These are phyloP conservation scores for Cudoniella acicularis DNA, from an alignment of 495 filamentous ascomycete species.

Conservation along the genomic window DNA sequence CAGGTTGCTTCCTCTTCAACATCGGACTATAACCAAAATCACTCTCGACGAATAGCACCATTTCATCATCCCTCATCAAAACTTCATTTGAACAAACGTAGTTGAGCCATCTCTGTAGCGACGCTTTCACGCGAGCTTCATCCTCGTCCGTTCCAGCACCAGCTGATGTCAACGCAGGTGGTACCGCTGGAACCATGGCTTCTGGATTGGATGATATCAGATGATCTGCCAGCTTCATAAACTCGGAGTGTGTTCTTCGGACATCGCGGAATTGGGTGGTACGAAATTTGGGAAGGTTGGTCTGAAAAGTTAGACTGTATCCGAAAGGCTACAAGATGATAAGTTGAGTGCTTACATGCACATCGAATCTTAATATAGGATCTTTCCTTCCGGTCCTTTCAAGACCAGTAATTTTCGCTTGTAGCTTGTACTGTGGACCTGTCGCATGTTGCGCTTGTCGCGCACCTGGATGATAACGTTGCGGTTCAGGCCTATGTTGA, in stretches of 20 bases:
- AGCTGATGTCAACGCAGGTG: slow-evolving; percentile 83
- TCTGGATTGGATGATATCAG: slow-evolving; percentile 94
- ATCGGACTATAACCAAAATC: slow-evolving; percentile 98
- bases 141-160: slow-evolving; percentile 97
- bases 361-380: slow-evolving; percentile 91
- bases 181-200: slow-evolving; percentile 94
- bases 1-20: slow-evolving; percentile 92
- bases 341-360: slow-evolving; percentile 61
- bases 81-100: slow-evolving; percentile 87
- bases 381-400: slow-evolving; percentile 94
- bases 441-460: slow-evolving; percentile 29
- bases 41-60: slow-evolving; percentile 94
- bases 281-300: slow-evolving; percentile 94
- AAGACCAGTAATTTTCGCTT: slow-evolving; percentile 88
- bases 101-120: slow-evolving; percentile 94
- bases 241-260: slow-evolving; percentile 91
- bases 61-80: slow-evolving; percentile 91
- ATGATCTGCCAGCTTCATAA: slow-evolving; percentile 90
- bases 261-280: slow-evolving; percentile 98
- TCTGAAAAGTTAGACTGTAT: slow-evolving; percentile 47
- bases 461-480: slow-evolving; percentile 35
- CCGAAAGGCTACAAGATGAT: slow-evolving; percentile 6
- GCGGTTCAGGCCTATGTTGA: slow-evolving; percentile 37
- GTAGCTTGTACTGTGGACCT: slow-evolving; percentile 73
- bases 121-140: slow-evolving; percentile 79